Conservation (phyloP, 139 green algal species). For the Eudorina sp. region DNA sequence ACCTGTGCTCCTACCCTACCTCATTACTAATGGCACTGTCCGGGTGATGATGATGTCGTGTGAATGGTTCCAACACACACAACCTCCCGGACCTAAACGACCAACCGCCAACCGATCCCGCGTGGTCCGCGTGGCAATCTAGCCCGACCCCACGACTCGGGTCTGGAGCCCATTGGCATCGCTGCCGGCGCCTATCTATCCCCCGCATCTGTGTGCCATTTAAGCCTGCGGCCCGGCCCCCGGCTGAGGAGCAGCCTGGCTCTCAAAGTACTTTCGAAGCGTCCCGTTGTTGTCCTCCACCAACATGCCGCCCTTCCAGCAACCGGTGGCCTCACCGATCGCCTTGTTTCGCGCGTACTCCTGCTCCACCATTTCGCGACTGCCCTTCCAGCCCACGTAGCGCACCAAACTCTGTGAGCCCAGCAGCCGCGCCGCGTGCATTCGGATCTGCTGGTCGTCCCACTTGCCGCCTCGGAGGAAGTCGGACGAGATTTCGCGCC, state of each 20-base stretch:
- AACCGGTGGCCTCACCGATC: slow-evolving; percentile 76
- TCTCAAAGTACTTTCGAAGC: slow-evolving; percentile 57
- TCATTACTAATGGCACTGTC: no score
- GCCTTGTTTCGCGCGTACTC: slow-evolving; percentile 74
- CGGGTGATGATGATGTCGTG: no score
- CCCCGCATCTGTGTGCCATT: no score
- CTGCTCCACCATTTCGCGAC: slow-evolving; percentile 61
- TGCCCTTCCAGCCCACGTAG: slow-evolving; percentile 53
- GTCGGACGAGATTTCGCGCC: slow-evolving; percentile 74
- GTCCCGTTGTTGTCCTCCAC: slow-evolving; percentile 79
- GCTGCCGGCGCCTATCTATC: no score
- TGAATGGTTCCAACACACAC: no score
- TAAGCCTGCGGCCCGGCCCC: no score
- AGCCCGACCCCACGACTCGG: no score
- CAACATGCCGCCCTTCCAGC: slow-evolving; percentile 85
- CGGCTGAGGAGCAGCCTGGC: background rate
- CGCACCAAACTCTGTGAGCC: slow-evolving; percentile 81
- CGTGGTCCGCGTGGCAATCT: no score
- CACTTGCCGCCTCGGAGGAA: slow-evolving; percentile 55
- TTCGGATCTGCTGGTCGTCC: slow-evolving; percentile 66
- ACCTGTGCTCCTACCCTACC: no score
- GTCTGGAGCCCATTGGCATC: no score
- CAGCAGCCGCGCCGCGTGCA: slow-evolving; percentile 80
- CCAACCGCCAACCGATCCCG: no score
- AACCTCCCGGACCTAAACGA: no score